These are phyloP conservation scores for Trichodelitschia bisporula DNA, from an alignment of 495 filamentous ascomycete genomes.

Conservation along the genomic window DNA sequence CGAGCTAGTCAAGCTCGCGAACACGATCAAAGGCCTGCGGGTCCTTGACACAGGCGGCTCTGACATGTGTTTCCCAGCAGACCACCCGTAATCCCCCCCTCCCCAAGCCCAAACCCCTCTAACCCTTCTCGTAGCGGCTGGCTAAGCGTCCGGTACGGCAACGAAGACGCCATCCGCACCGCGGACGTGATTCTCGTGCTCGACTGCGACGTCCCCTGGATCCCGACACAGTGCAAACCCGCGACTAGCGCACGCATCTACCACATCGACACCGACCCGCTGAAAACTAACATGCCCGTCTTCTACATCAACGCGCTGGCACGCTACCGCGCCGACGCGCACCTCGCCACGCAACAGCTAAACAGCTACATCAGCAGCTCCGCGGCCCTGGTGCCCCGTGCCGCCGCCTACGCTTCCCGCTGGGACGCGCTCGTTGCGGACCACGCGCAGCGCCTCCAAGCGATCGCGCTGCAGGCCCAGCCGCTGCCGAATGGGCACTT, in stretches of 20 bases:
- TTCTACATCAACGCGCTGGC: conserved; percentile 53
- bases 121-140: conserved; percentile 16
- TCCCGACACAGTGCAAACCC: conserved; percentile 29
- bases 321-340: conserved; percentile 52
- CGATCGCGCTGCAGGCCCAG: conserved; percentile 29
- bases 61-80: conserved; percentile 86
- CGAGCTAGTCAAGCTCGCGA: conserved; percentile 53
- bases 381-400: too few species aligned
- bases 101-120: not conserved
- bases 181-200: conserved; percentile 71
- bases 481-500: conserved; percentile 36
- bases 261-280: conserved; percentile 17
- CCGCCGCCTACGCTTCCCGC: conserved; percentile 15
- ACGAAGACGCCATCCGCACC: conserved; percentile 44
- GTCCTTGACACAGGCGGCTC: conserved; percentile 78
- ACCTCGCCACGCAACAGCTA: conserved; percentile 48
- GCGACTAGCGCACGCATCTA: conserved; percentile 12
- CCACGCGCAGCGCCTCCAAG: conserved; percentile 33
- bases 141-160: conserved; percentile 54
- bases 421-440: conserved; percentile 31
- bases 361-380: conserved; percentile 19
- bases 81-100: conserved; percentile 24
- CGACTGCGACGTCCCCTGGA: conserved; percentile 59
- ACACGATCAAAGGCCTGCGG: conserved; percentile 52
- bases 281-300: conserved; percentile 23